Conservation (phyloP, 1,284 basidiomycete genomes). For the Volvariella volvacea region DNA sequence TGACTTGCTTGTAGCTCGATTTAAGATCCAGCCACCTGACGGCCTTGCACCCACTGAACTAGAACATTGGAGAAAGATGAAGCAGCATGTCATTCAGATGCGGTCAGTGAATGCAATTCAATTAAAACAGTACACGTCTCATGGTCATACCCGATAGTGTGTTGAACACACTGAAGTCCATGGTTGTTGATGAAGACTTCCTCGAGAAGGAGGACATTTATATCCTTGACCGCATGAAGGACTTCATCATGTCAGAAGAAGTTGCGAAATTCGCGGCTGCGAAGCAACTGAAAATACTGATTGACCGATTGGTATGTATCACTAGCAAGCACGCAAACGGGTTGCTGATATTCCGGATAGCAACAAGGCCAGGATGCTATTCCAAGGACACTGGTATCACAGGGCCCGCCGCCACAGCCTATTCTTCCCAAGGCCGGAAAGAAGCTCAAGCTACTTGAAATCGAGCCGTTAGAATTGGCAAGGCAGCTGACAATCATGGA, state of each 20-base stretch:
- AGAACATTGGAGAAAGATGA: slow-evolving; percentile 81
- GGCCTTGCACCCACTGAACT: slow-evolving; percentile 61
- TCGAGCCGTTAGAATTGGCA: slow-evolving; percentile 88
- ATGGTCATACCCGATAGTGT: slow-evolving; percentile 41
- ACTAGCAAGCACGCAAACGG: not conserved
- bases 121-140: slow-evolving; percentile 4
- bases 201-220: slow-evolving; percentile 77
- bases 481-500: slow-evolving; percentile 95
- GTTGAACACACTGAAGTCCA: slow-evolving; percentile 77
- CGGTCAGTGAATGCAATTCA: slow-evolving; percentile 46
- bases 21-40: slow-evolving; percentile 73
- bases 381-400: slow-evolving; percentile 46
- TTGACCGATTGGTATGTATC: slow-evolving; percentile 68
- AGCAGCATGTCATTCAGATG: slow-evolving; percentile 85
- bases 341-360: slow-evolving; percentile 19
- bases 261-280: slow-evolving; percentile 59
- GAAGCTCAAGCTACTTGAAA: slow-evolving; percentile 80
- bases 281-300: slow-evolving; percentile 64
- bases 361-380: slow-evolving; percentile 52
- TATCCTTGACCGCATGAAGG: slow-evolving; percentile 73
- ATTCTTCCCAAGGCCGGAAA: slow-evolving; percentile 71
- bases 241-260: slow-evolving; percentile 68
- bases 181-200: slow-evolving; percentile 75
- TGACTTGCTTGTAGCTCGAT: slow-evolving; percentile 81
- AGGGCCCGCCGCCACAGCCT: slow-evolving; percentile 59